Evolutionary conservation across 2,329 filamentous ascomycete species (phyloP).

Genomic region (Diaporthe australafricana): DNA sequence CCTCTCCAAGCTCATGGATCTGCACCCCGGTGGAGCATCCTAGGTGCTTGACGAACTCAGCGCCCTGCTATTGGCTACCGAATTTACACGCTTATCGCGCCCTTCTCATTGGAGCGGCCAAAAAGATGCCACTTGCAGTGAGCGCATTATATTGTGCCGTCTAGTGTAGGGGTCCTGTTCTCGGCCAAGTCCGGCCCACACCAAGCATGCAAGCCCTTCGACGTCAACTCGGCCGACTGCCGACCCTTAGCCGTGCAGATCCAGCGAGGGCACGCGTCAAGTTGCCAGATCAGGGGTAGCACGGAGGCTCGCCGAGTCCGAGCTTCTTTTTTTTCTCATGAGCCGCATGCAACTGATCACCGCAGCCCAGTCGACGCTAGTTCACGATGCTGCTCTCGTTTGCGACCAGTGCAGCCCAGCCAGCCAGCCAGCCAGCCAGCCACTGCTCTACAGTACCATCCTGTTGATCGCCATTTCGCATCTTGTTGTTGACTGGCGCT

Average conservation of each 20-base stretch:
- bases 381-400: not conserved
- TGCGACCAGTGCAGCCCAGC: slow-evolving; percentile 5
- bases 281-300: slow-evolving; percentile 36
- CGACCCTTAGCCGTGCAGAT: slow-evolving; percentile 25
- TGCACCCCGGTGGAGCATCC: slow-evolving; percentile 23
- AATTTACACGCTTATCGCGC: slow-evolving; percentile 33
- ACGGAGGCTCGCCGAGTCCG: slow-evolving; percentile 29
- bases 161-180: slow-evolving; percentile 29
- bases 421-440: no score
- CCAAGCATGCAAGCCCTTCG: not conserved
- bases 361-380: not conserved
- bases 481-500: slow-evolving; percentile 6
- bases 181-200: slow-evolving; percentile 36
- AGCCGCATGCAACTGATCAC: slow-evolving; percentile 16
- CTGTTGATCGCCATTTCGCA: slow-evolving; percentile 31
- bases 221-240: slow-evolving; percentile 37
- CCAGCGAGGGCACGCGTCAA: slow-evolving; percentile 33
- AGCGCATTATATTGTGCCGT: not conserved
- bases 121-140: not conserved
- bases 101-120: slow-evolving; percentile 27
- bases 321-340: not conserved
- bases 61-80: not conserved
- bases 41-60: not conserved
- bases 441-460: no score
- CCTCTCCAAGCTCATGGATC: slow-evolving; percentile 6